Conservation (phyloP, 805 yeast species). For the Pichia eremophila region DNA sequence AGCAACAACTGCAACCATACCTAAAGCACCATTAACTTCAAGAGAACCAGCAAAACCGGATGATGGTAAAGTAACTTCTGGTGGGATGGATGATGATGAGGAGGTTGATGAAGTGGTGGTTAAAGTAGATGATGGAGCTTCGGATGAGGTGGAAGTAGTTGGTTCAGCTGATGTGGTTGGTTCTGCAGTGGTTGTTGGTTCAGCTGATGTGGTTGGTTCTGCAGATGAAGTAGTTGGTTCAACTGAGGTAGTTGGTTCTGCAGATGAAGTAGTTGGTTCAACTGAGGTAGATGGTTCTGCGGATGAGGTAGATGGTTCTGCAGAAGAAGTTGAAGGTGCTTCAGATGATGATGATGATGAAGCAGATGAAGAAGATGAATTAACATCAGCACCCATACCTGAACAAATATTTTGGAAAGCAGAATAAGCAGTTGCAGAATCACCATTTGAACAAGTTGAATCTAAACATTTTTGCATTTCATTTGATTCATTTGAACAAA, state of each 20-base stretch:
- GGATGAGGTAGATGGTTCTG: slow-evolving; percentile 16
- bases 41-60: slow-evolving; percentile 20
- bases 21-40: slow-evolving; percentile 21
- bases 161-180: slow-evolving; percentile 2
- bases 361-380: slow-evolving; percentile 17
- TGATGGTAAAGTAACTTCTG: slow-evolving; percentile 13
- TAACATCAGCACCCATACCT: slow-evolving; percentile 32
- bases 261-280: slow-evolving; percentile 12
- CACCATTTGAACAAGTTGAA: slow-evolving; percentile 57
- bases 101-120: slow-evolving; percentile 18
- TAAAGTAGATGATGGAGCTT: slow-evolving; percentile 12
- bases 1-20: slow-evolving; percentile 19
- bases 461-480: slow-evolving; percentile 55
- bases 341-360: slow-evolving; percentile 25
- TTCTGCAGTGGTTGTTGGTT: slow-evolving; percentile 1
- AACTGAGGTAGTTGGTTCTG: slow-evolving; percentile 20
- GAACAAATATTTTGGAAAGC: slow-evolving; percentile 49
- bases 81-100: slow-evolving; percentile 23
- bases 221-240: slow-evolving; percentile 8
- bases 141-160: slow-evolving; percentile 8
- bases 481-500: slow-evolving; percentile 49
- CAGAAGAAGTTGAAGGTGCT: slow-evolving; percentile 20
- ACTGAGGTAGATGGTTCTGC: slow-evolving; percentile 21
- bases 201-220: slow-evolving; percentile 12
- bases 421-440: slow-evolving; percentile 46